These are phyloP conservation scores for Amauroascus niger DNA, from an alignment of 2,329 filamentous ascomycete genomes.

Conservation along the genomic window DNA sequence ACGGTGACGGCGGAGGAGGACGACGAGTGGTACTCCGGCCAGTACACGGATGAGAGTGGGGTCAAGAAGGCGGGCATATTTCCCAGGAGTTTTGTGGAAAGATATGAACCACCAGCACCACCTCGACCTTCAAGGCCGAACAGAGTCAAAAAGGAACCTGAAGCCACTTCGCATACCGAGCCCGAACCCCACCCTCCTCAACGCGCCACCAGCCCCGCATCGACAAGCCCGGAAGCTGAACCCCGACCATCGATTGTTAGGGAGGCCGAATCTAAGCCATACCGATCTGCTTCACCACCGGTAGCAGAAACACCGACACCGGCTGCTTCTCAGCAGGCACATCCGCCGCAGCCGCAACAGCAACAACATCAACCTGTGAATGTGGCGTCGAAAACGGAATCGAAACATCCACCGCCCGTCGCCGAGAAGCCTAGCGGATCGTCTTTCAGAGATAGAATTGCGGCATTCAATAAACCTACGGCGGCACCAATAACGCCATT, in stretches of 20 bases:
- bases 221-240: constrained; percentile 23
- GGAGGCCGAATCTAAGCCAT: background rate
- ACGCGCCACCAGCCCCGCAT: constrained; percentile 18
- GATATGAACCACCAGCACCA: constrained; percentile 82
- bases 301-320: constrained; percentile 13
- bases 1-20: constrained; percentile 89
- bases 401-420: constrained; percentile 54
- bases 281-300: constrained; percentile 19
- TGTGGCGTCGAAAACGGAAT: constrained; percentile 33
- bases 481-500: constrained; percentile 83
- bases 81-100: constrained; percentile 94
- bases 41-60: constrained; percentile 70
- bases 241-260: background rate
- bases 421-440: constrained; percentile 63
- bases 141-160: constrained; percentile 57
- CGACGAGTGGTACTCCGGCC: constrained; percentile 84
- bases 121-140: constrained; percentile 66
- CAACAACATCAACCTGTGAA: constrained; percentile 24
- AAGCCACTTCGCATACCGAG: constrained; percentile 31
- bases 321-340: constrained; percentile 20
- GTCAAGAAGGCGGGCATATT: constrained; percentile 76
- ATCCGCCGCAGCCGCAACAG: constrained; percentile 24
- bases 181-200: constrained; percentile 16
- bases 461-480: constrained; percentile 86
- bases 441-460: constrained; percentile 91